Percentiles rank a stretch among this genome's conserved stretches.
Evolutionary conservation across 139 green algal species (phyloP).

Genomic region (Eudorina sp.): DNA sequence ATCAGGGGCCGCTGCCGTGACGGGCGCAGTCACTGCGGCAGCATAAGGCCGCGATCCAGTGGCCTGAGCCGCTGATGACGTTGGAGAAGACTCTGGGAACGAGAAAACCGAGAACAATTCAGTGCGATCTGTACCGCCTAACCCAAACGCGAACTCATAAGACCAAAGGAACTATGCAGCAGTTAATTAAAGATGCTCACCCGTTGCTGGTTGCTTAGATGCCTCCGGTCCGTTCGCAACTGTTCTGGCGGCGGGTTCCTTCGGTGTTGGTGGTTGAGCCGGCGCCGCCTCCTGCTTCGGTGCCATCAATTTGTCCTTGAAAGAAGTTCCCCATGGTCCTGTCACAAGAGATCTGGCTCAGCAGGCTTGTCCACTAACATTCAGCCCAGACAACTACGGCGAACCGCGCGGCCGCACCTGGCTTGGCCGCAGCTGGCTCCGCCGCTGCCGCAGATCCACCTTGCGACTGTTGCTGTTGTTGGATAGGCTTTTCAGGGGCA

Average conservation of each 20-base stretch:
- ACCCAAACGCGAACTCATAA: neutral
- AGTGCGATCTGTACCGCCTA: conserved; percentile 34
- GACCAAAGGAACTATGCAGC: neutral
- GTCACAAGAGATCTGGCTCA: neutral
- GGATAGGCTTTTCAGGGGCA: neutral
- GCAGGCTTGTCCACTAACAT: no score
- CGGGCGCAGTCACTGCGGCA: neutral
- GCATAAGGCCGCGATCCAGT: neutral
- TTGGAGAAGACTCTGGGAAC: neutral
- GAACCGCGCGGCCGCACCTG: neutral
- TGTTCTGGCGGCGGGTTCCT: conserved; percentile 21
- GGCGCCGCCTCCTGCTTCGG: conserved; percentile 24
- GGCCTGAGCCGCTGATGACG: neutral
- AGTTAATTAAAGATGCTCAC: neutral
- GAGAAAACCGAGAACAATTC: neutral
- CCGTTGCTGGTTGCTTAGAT: neutral
- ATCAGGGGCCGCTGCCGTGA: neutral
- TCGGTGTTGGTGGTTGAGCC: neutral
- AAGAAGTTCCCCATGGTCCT: conserved; percentile 24
- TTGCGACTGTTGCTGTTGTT: neutral
- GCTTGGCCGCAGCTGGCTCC: neutral
- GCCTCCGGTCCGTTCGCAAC: conserved; percentile 4
- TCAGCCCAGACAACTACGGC: neutral
- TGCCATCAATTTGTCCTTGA: conserved; percentile 43
- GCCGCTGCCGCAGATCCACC: conserved; percentile 13